phyloP scores from a whole-genome alignment of 2,329 filamentous ascomycete species.

The Microcyclospora pomicola region DNA sequence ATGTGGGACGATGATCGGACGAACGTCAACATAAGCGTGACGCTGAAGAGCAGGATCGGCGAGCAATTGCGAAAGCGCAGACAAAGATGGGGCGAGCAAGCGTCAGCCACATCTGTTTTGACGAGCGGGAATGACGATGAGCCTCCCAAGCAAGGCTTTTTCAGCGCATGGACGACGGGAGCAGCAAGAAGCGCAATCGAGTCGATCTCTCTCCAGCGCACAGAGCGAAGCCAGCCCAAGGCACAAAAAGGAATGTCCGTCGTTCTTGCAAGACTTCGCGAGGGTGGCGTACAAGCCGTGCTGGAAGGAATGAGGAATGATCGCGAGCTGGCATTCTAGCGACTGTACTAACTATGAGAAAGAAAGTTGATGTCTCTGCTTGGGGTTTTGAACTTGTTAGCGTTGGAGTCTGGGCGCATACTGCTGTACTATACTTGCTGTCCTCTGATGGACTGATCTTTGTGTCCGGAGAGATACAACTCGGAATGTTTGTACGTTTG shows the following conservation, averaged over 20 bases:
- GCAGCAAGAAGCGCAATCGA: slow-evolving; percentile 71
- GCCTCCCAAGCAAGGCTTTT: slow-evolving; percentile 40
- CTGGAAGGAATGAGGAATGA: slow-evolving; percentile 56
- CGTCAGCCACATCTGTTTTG: slow-evolving; percentile 25
- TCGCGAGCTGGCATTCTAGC: slow-evolving; percentile 17
- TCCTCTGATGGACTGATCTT: neutral
- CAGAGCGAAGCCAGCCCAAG: slow-evolving; percentile 64
- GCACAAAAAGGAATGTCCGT: slow-evolving; percentile 73
- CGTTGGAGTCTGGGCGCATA: neutral
- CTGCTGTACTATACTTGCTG: neutral
- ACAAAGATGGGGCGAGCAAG: slow-evolving; percentile 25
- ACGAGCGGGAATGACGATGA: slow-evolving; percentile 31
- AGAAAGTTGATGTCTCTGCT: neutral
- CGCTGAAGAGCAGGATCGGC: slow-evolving; percentile 58
- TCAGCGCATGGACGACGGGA: slow-evolving; percentile 51
- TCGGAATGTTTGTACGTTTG: no score
- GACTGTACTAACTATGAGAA: neutral
- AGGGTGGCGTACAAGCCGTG: slow-evolving; percentile 54
- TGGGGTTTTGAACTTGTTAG: neutral
- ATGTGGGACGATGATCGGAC: slow-evolving; percentile 33
- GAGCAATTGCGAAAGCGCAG: slow-evolving; percentile 49
- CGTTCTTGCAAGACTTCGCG: slow-evolving; percentile 57
- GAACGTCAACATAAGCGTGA: slow-evolving; percentile 59
- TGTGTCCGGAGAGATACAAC: no score
- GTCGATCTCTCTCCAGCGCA: slow-evolving; percentile 61